Conservation (phyloP, 495 filamentous ascomycete species). For the Cercophora sp. region DNA sequence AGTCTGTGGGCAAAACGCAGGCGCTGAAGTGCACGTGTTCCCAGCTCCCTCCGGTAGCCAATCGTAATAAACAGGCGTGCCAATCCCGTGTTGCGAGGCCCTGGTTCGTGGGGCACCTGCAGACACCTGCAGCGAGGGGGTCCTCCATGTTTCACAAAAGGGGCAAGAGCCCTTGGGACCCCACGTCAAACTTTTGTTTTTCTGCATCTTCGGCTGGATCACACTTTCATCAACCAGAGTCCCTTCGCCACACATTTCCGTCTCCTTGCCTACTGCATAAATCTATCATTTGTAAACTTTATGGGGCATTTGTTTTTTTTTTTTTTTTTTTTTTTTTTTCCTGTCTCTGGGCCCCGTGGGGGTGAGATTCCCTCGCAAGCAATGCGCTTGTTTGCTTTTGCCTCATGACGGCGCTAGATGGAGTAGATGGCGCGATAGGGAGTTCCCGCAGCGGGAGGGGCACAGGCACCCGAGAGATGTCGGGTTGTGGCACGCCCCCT, state of each 20-base stretch:
- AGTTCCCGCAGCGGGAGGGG: background rate
- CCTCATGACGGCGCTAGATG: too few species aligned
- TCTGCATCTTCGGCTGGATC: background rate
- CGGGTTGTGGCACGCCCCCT: slow-evolving; percentile 1
- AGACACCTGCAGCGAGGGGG: background rate
- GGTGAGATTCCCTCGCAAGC: too few species aligned
- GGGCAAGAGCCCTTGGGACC: background rate
- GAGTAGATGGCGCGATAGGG: background rate
- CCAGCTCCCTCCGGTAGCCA: slow-evolving; percentile 1
- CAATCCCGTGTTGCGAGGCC: slow-evolving; percentile 3
- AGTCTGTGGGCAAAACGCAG: too few species aligned
- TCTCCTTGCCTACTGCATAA: background rate
- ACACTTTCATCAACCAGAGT: background rate
- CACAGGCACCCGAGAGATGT: too few species aligned
- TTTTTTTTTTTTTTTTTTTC: too few species aligned
- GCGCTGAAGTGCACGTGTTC: too few species aligned
- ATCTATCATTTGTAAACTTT: background rate
- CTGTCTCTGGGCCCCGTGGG: background rate
- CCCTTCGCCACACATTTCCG: too few species aligned
- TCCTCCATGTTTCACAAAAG: background rate
- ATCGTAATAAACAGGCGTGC: slow-evolving; percentile 3
- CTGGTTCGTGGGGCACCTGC: background rate
- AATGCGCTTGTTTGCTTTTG: too few species aligned
- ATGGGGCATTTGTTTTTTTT: background rate
- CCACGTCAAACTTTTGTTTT: background rate